Base-by-base conservation (phyloP, 2,329 filamentous ascomycete genomes). In the Kalmusia sp. region DNA sequence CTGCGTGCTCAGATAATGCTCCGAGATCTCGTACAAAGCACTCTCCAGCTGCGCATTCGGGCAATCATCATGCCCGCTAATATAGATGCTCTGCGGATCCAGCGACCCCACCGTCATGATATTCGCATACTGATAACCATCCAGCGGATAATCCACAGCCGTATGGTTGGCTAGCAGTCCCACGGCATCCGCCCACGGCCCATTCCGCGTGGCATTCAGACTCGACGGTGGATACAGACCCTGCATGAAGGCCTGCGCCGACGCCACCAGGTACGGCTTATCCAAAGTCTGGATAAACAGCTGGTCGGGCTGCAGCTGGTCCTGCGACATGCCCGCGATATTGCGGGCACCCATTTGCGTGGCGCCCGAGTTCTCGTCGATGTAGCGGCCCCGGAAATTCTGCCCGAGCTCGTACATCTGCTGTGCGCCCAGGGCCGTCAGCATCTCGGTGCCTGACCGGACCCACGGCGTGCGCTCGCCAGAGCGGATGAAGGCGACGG, bases 221-320 rank as follows among this genome's bases (percentile, higher is more conserved):
- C 68, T 64, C 41, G 70, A 67, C 1, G 84, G 83, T 28, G 84
- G 84, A 64, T 86, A 87, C 8, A 87, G 70, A 6, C 83, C 84
- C 65, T 87, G 84, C 76, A 87, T 79, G 61, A 87, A 87, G 2
- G 85, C 84, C 59, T 84, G 81, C 11, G 84, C 83, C 3, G 83
- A 84, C 1, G 79, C 79, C 28, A 79, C 65, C 2, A 78, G 75
- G 49, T 77, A 78, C 52, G 81, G 77, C 27, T 77, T 72, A 22
- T 82, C 76, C 22, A 77, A 67, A 0, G 84, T 76, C 40, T 80
- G 68, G 9, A 84, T 70, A 46, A 72, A 73, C 7, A 85, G 59
- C 54, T 86, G 76, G 15, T 78, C 69, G 37, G 77, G 69, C 52
- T 80, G 67, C 14, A 83, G 54, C 24, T 71, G 66, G 48, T 80